Percentiles rank a stretch among this genome's conserved stretches.
Conservation (phyloP, 2,329 filamentous ascomycete genomes). For the Penicillium sp. region DNA sequence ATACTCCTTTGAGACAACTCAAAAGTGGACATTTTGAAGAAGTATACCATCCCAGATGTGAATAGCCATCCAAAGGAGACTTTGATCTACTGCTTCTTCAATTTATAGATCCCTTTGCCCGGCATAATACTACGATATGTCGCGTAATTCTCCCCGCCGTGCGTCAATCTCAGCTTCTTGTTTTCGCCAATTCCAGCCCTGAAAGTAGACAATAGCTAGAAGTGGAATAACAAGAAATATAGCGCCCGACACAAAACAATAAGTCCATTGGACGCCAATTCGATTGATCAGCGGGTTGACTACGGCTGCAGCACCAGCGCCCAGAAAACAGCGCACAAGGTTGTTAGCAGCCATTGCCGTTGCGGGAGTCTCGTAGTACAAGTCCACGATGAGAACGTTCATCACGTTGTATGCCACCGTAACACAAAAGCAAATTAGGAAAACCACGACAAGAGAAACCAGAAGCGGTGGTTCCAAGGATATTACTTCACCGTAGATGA, state of each 20-base stretch:
- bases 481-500: conserved; percentile 13
- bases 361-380: conserved; percentile 36
- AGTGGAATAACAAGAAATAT: conserved; percentile 16
- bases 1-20: background rate
- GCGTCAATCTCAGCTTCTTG: background rate
- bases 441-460: conserved; percentile 32
- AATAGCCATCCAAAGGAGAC: background rate
- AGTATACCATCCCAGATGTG: background rate
- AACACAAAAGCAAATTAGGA: conserved; percentile 38
- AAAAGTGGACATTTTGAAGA: no score
- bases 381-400: conserved; percentile 48
- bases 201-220: conserved; percentile 20
- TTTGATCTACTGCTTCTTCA: background rate
- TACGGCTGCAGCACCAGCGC: conserved; percentile 29
- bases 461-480: conserved; percentile 20
- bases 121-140: background rate
- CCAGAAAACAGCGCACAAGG: conserved; percentile 34
- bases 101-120: background rate
- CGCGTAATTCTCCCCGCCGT: background rate
- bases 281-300: conserved; percentile 24
- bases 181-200: conserved; percentile 23
- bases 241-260: conserved; percentile 14
- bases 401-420: conserved; percentile 44
- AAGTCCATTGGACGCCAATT: conserved; percentile 20
- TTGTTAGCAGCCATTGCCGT: conserved; percentile 37